Conservation (phyloP, 192 early-diverging fungal species). For the Backusella australiensis region DNA sequence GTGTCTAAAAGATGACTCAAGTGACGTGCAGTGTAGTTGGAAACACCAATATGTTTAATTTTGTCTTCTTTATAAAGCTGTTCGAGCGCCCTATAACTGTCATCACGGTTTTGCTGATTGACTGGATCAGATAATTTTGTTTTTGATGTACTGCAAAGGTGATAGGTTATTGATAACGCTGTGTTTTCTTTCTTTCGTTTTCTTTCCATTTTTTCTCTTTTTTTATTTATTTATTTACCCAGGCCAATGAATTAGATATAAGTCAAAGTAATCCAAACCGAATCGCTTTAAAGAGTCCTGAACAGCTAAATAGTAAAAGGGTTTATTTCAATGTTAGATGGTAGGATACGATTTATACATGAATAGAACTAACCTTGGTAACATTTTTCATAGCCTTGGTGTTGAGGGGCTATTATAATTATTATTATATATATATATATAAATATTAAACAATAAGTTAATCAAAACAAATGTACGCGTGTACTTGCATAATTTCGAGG, state of each 20-base stretch:
- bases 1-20: constrained; percentile 55
- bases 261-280: constrained; percentile 65
- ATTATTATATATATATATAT: neutral
- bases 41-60: constrained; percentile 66
- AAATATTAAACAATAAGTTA: neutral
- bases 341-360: neutral
- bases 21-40: constrained; percentile 64
- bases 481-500: constrained; percentile 59
- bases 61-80: constrained; percentile 54
- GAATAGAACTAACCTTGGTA: constrained; percentile 37
- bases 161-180: neutral
- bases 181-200: neutral
- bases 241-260: constrained; percentile 81
- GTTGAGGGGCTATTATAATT: constrained; percentile 48
- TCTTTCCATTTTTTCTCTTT: neutral
- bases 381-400: constrained; percentile 66
- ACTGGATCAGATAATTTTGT: constrained; percentile 32
- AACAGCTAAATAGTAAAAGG: constrained; percentile 42
- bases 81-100: constrained; percentile 65
- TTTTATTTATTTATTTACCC: constrained; percentile 38
- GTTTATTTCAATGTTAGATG: neutral
- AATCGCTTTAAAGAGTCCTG: constrained; percentile 53
- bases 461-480: neutral
- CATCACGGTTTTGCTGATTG: constrained; percentile 50
- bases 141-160: constrained; percentile 13